Percentiles rank a stretch among this genome's conserved stretches.
Evolutionary conservation across 2,329 filamentous ascomycete genomes (phyloP).

Genomic region (Ophiostoma ulmi): DNA sequence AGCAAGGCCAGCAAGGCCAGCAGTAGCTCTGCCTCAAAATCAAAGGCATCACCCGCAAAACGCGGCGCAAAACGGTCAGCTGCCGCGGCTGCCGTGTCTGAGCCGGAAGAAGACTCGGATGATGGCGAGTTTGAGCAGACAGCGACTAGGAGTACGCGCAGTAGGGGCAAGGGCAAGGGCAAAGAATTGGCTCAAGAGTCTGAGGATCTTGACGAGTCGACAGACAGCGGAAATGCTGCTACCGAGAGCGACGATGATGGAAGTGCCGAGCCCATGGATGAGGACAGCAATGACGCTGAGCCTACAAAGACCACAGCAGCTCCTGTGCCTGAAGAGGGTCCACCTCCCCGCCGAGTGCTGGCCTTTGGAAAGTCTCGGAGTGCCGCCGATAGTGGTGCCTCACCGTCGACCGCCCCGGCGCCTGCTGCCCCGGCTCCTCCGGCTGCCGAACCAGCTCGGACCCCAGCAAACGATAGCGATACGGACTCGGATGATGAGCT

Average conservation of each 20-base stretch:
- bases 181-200: not conserved
- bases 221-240: conserved; percentile 40
- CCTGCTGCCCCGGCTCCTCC: conserved; percentile 21
- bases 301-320: not conserved
- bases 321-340: conserved; percentile 14
- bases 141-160: not conserved
- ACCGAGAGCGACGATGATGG: conserved; percentile 43
- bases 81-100: conserved; percentile 40
- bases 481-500: conserved; percentile 55
- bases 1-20: not conserved
- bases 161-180: conserved; percentile 1
- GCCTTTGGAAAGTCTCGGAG: conserved; percentile 23
- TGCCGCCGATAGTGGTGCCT: not conserved
- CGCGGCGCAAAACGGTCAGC: conserved; percentile 30
- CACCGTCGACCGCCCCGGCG: not conserved
- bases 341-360: conserved; percentile 31
- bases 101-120: conserved; percentile 37
- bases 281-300: conserved; percentile 13
- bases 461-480: conserved; percentile 37
- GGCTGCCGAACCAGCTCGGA: conserved; percentile 23
- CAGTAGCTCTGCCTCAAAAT: not conserved
- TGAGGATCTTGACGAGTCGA: conserved; percentile 28
- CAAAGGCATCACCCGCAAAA: conserved; percentile 30
- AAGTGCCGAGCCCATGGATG: conserved; percentile 28
- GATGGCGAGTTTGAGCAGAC: conserved; percentile 43